Evolutionary conservation across 179 eudicot species (phyloP), one percentile per base, ranked within the genome.

Genomic region (Silene noctiflora): DNA sequence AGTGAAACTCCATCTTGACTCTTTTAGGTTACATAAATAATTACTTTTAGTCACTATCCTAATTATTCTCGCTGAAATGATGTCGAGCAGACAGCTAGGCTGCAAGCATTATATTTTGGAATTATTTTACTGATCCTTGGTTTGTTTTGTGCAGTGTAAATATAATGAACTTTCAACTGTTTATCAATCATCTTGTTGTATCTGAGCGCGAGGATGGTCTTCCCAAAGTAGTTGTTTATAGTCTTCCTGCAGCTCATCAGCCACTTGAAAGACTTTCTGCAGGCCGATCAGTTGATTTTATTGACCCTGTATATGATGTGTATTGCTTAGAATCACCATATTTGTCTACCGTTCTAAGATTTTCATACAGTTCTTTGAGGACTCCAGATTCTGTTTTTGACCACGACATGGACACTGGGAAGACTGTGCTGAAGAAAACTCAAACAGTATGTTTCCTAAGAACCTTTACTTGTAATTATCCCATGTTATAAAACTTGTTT

Each of bases 341-440:
- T 83, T 80, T 84, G 73, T 94, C 98, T 80, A 85, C 83, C 62
- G 77, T 92, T 80, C 77, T 94, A 78, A 88, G 97, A 65, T 88
- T 86, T 84, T 76, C 78, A 24, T 92, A 90, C 78, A 91, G 94
- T 84, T 92, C 98, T 51, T 56, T 94, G 89, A 89, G 91, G 85
- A 92, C 94, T 29, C 97, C 98, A n/a, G 77, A 71, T 27, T 90
- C 97, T 65, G 90, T 91, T 42, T 90, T 81, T 74, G 96, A 92
- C 83, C 88, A 92, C 86, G 98, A 92, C 85, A 89, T 94, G 98
- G 85, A 85, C 76, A 81, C 91, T 35, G 94, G 97, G 65, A 80
- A 81, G 80, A 77, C 89, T 76, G 91, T 92, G 67, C 77, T 88
- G 81, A 94, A 94, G 94, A 94, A 92, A 83, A 82, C 75, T 56